These are phyloP conservation scores for Naumovozyma castellii DNA, from an alignment of 805 yeast genomes.

Conservation along the genomic window DNA sequence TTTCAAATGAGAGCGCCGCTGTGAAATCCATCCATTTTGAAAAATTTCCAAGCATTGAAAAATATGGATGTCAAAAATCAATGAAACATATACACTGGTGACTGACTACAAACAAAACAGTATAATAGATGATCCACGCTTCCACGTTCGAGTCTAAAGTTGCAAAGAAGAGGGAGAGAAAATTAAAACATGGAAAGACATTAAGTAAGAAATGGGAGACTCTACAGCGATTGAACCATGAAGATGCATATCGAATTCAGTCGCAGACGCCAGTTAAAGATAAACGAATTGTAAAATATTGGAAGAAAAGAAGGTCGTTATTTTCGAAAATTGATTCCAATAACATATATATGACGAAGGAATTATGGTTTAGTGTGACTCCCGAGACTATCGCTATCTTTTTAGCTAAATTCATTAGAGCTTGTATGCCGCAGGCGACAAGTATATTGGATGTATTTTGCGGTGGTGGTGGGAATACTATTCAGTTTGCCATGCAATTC, in stretches of 20 bases:
- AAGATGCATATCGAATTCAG: neutral
- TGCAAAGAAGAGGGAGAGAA: neutral
- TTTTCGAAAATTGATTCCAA: conserved; percentile 63
- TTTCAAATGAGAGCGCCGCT: too few relatives aligned
- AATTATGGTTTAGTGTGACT: conserved; percentile 82
- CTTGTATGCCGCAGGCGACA: conserved; percentile 41
- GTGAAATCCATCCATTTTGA: too few relatives aligned
- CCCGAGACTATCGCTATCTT: conserved; percentile 65
- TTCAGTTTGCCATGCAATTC: conserved; percentile 60
- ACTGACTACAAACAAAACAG: too few relatives aligned
- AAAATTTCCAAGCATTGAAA: neutral
- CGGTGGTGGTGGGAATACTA: conserved; percentile 83
- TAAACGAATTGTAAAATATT: conserved; percentile 37
- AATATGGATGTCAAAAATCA: too few relatives aligned
- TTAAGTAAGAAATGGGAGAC: neutral
- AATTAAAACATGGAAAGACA: too few relatives aligned
- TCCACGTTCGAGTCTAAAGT: neutral
- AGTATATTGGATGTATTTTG: conserved; percentile 61
- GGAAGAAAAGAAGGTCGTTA: conserved; percentile 50
- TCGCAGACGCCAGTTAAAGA: conserved; percentile 2
- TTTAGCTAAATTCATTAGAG: conserved; percentile 43
- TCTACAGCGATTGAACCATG: neutral
- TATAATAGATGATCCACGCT: neutral
- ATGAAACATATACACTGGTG: too few relatives aligned
- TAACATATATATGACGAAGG: conserved; percentile 49